Conservation (phyloP, 2,329 filamentous ascomycete species). For the Cladosporium oxysporum region DNA sequence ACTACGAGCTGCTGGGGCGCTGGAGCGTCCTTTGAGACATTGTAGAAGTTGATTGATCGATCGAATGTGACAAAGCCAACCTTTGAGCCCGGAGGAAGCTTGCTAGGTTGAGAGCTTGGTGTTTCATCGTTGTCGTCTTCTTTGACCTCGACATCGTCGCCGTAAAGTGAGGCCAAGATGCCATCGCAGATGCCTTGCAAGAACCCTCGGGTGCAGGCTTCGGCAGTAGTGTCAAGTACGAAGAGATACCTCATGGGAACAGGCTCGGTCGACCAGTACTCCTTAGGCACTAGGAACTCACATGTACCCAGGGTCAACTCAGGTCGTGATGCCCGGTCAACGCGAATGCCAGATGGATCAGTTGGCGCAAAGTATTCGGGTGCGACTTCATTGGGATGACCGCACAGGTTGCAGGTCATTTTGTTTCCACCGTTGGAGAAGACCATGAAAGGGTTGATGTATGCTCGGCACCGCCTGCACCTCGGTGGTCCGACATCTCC, state of each 20-base stretch:
- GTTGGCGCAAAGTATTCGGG: slow-evolving; percentile 92
- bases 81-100: slow-evolving; percentile 76
- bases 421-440: slow-evolving; percentile 93
- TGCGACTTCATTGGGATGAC: slow-evolving; percentile 91
- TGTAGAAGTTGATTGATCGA: slow-evolving; percentile 97
- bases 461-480: slow-evolving; percentile 88
- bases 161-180: slow-evolving; percentile 81
- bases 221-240: slow-evolving; percentile 88
- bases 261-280: slow-evolving; percentile 96
- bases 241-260: slow-evolving; percentile 87
- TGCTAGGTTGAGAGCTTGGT: slow-evolving; percentile 47
- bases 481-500: slow-evolving; percentile 86
- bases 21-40: slow-evolving; percentile 76
- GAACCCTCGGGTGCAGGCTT: slow-evolving; percentile 87
- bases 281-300: slow-evolving; percentile 94
- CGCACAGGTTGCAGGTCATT: slow-evolving; percentile 97
- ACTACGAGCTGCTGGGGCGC: slow-evolving; percentile 98
- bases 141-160: slow-evolving; percentile 57
- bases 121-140: slow-evolving; percentile 58
- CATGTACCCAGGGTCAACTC: slow-evolving; percentile 91
- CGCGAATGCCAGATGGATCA: slow-evolving; percentile 79
- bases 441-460: slow-evolving; percentile 99
- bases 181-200: slow-evolving; percentile 88
- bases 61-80: slow-evolving; percentile 96
- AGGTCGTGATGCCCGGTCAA: slow-evolving; percentile 84